phyloP scores from a whole-genome alignment of 2,329 filamentous ascomycete species.

The Colletotrichum lupini region DNA sequence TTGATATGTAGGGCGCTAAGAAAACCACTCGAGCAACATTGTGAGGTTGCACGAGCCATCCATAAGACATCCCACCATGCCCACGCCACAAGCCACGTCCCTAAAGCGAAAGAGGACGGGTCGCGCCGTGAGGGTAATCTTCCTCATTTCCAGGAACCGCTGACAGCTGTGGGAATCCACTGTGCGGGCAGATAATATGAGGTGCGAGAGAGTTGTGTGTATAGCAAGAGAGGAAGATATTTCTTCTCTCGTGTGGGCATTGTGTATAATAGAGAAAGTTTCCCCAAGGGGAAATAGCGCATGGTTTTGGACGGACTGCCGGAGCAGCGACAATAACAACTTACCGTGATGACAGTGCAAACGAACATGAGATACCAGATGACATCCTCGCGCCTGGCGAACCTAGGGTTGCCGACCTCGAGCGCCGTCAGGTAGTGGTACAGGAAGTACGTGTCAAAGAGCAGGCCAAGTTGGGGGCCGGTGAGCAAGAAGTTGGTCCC shows the following conservation, averaged over 20 bases:
- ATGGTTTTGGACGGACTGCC: conserved; percentile 19
- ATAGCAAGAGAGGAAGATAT: conserved; percentile 6
- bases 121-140: conserved; percentile 77
- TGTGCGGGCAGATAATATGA: conserved; percentile 84
- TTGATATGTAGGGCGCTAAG: conserved; percentile 70
- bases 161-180: conserved; percentile 74
- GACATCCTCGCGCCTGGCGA: conserved; percentile 80
- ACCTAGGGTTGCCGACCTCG: conserved; percentile 78
- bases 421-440: conserved; percentile 82
- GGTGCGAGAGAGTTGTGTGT: conserved; percentile 43
- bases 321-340: conserved; percentile 50
- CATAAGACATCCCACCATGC: conserved; percentile 81
- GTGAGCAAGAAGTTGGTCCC: conserved; percentile 56
- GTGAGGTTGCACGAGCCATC: conserved; percentile 72
- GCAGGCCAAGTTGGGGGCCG: conserved; percentile 55
- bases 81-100: conserved; percentile 72
- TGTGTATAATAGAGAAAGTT: conserved; percentile 20
- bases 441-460: conserved; percentile 81
- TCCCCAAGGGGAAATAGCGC: neutral
- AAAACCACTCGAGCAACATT: conserved; percentile 70
- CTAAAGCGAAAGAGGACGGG: conserved; percentile 73
- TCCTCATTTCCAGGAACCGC: conserved; percentile 87
- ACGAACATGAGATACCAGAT: conserved; percentile 85
- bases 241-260: neutral
- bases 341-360: conserved; percentile 79